Percentiles rank a stretch among this genome's conserved stretches.
Evolutionary conservation across 2,329 filamentous ascomycete genomes (phyloP).

Genomic region (Cordyceps cateniannulata): DNA sequence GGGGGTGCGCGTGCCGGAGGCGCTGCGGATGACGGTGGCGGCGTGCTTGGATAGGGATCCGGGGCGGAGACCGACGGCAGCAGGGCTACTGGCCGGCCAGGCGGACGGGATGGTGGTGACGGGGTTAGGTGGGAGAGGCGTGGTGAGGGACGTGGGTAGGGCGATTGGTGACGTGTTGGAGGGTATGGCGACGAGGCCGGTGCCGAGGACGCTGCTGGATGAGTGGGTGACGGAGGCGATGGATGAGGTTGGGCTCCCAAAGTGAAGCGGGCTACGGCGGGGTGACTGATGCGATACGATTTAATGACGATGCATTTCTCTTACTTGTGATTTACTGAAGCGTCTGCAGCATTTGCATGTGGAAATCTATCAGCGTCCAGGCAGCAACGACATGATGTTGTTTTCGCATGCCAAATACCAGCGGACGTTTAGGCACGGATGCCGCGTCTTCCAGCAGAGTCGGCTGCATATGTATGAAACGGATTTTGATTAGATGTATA

Average conservation of each 20-base stretch:
- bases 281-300: background rate
- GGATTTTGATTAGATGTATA: background rate
- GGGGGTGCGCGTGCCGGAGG: background rate
- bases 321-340: background rate
- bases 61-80: background rate
- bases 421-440: no score
- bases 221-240: background rate
- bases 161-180: background rate
- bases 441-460: no score
- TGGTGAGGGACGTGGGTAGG: background rate
- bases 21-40: background rate
- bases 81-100: background rate
- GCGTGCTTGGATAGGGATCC: background rate
- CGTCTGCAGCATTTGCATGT: no score
- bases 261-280: background rate
- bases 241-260: background rate
- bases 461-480: background rate
- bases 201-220: background rate
- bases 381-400: background rate
- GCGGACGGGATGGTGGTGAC: background rate
- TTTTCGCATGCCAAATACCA: conserved; percentile 5
- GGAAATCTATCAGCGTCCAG: no score
- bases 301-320: background rate
- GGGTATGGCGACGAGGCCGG: background rate
- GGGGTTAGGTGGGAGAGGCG: background rate